Evolutionary conservation across 352 stramenopile species (phyloP).

Genomic region (Globisporangium recalcitrans): DNA sequence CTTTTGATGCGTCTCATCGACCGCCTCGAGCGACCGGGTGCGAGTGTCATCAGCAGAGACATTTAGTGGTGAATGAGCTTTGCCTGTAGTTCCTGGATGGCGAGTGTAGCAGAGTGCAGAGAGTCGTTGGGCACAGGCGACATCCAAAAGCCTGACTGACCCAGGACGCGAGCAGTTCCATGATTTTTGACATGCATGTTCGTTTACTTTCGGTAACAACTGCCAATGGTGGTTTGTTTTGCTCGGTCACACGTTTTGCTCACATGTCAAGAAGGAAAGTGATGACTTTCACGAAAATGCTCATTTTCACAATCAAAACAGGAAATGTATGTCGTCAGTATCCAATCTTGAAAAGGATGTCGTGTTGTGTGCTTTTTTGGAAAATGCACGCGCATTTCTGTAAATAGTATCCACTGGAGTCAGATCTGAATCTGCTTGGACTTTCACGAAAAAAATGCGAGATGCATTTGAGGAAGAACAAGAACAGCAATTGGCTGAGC

Average conservation of each 20-base stretch:
- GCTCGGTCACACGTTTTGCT: too few species aligned
- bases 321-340: neutral
- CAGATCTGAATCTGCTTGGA: neutral
- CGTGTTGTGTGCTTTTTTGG: neutral
- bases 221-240: neutral
- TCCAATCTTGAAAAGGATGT: too few species aligned
- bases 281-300: neutral
- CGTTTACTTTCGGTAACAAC: neutral
- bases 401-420: neutral
- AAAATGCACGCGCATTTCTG: neutral
- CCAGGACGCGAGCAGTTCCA: neutral
- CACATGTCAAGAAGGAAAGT: too few species aligned
- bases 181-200: neutral
- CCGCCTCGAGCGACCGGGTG: slow-evolving; percentile 6
- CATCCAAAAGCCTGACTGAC: neutral
- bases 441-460: too few species aligned
- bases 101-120: neutral
- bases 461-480: slow-evolving; percentile 4
- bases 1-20: slow-evolving; percentile 14
- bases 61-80: neutral
- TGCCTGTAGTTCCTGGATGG: neutral
- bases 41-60: neutral
- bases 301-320: neutral
- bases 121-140: neutral
- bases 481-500: neutral